These are phyloP conservation scores for Fusarium sp. DNA, from an alignment of 2,329 filamentous ascomycete species.

Conservation along the genomic window DNA sequence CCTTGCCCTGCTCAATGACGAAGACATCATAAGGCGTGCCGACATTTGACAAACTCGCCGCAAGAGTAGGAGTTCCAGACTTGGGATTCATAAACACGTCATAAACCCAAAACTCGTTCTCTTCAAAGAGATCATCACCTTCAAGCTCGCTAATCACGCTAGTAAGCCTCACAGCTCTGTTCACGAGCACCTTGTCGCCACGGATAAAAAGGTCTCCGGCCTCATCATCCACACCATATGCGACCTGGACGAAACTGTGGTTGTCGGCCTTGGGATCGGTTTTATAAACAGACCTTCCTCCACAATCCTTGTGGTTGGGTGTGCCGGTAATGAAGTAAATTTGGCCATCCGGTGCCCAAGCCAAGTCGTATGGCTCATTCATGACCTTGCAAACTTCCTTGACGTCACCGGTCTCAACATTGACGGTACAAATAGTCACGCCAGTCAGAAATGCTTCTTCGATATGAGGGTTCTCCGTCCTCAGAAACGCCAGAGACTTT, in stretches of 20 bases:
- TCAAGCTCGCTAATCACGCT: slow-evolving; percentile 18
- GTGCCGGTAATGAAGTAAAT: slow-evolving; percentile 31
- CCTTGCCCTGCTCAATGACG: not conserved
- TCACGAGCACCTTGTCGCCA: slow-evolving; percentile 19
- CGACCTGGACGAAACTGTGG: not conserved
- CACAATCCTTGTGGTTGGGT: not conserved
- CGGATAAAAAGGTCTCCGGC: slow-evolving; percentile 7
- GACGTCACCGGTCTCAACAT: slow-evolving; percentile 8
- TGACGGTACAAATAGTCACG: slow-evolving; percentile 9
- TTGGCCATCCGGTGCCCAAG: slow-evolving; percentile 27
- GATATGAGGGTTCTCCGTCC: slow-evolving; percentile 13
- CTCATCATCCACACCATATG: slow-evolving; percentile 27
- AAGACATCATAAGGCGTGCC: slow-evolving; percentile 28
- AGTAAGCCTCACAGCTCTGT: not conserved
- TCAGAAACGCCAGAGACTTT: slow-evolving; percentile 12
- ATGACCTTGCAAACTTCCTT: slow-evolving; percentile 14
- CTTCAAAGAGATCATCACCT: slow-evolving; percentile 16
- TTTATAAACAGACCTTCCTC: slow-evolving; percentile 20
- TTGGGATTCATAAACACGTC: slow-evolving; percentile 11
- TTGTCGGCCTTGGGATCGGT: not conserved
- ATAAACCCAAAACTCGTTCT: slow-evolving; percentile 22
- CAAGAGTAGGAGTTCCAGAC: slow-evolving; percentile 3
- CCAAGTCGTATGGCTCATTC: slow-evolving; percentile 5
- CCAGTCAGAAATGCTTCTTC: slow-evolving; percentile 25
- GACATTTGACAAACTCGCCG: slow-evolving; percentile 33